phyloP scores from a whole-genome alignment of 768 basidiomycete genomes.

The Dioszegia hungarica region DNA sequence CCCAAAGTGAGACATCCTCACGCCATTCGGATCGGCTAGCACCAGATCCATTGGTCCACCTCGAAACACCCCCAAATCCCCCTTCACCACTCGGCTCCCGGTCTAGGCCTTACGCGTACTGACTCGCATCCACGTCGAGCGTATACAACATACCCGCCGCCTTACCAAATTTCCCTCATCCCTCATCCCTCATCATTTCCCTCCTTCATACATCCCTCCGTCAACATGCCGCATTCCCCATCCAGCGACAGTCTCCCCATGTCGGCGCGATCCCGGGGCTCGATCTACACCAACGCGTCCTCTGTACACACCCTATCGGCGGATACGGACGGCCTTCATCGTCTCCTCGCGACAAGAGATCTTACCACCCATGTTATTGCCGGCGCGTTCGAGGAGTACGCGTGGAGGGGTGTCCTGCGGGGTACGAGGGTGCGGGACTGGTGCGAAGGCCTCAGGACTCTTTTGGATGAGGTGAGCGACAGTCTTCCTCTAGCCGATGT shows the following conservation, averaged over 20 bases:
- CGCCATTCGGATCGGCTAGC: too few relatives aligned
- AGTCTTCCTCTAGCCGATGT: not conserved
- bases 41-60: too few relatives aligned
- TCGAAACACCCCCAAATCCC: too few relatives aligned
- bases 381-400: conserved; percentile 24
- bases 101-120: too few relatives aligned
- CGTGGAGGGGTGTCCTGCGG: conserved; percentile 4
- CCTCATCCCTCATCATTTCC: not conserved
- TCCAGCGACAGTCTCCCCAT: not conserved
- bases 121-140: too few relatives aligned
- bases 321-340: conserved; percentile 2
- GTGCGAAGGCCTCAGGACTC: conserved; percentile 17
- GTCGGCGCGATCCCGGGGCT: not conserved
- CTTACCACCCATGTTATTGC: not conserved
- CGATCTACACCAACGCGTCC: not conserved
- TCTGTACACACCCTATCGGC: not conserved
- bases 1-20: too few relatives aligned
- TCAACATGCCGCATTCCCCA: not conserved
- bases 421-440: conserved; percentile 22
- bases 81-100: too few relatives aligned
- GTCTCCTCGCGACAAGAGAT: not conserved
- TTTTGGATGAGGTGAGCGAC: conserved; percentile 19
- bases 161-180: not conserved
- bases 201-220: not conserved
- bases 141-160: too few relatives aligned